A percentile compares a stretch with the other conserved stretches of the same genome.
Conservation (phyloP, 805 yeast genomes). For the Starmerella stigmatis region DNA sequence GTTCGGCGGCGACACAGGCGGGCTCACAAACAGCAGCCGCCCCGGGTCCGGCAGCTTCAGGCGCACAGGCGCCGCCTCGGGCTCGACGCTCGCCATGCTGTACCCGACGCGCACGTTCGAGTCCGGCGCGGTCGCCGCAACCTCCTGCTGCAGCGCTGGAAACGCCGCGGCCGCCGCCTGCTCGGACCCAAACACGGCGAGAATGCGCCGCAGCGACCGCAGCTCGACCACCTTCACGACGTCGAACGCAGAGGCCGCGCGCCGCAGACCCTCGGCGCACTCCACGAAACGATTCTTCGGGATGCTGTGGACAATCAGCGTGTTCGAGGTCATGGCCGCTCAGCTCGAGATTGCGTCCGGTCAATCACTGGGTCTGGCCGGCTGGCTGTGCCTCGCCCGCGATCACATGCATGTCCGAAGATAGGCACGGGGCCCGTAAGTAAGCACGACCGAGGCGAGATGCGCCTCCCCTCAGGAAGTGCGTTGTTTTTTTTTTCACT, state of each 20-base stretch:
- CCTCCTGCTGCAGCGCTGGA: not conserved
- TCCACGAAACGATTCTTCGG: constrained; percentile 6
- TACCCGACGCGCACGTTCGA: constrained; percentile 13
- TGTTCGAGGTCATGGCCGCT: constrained; percentile 12
- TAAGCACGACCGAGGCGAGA: too few relatives aligned
- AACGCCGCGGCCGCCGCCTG: constrained; percentile 15
- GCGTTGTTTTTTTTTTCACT: too few relatives aligned
- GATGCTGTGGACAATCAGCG: constrained; percentile 19
- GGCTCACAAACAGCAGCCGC: constrained; percentile 22
- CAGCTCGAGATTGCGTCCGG: not conserved
- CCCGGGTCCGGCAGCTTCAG: constrained; percentile 24
- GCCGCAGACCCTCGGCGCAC: constrained; percentile 2
- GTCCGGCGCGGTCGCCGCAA: not conserved
- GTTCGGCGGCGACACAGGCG: constrained; percentile 26
- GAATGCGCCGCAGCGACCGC: constrained; percentile 21
- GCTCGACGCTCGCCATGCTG: constrained; percentile 12
- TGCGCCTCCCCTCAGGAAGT: too few relatives aligned
- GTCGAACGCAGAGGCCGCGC: constrained; percentile 4
- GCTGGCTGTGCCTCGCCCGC: too few relatives aligned
- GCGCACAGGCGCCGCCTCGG: constrained; percentile 5
- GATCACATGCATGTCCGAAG: too few relatives aligned
- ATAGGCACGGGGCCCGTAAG: too few relatives aligned
- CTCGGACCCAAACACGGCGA: constrained; percentile 20
- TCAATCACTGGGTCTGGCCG: too few relatives aligned
- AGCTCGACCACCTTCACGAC: constrained; percentile 18